Conservation (phyloP, 2,329 filamentous ascomycete species). For the Aureobasidium lini region DNA sequence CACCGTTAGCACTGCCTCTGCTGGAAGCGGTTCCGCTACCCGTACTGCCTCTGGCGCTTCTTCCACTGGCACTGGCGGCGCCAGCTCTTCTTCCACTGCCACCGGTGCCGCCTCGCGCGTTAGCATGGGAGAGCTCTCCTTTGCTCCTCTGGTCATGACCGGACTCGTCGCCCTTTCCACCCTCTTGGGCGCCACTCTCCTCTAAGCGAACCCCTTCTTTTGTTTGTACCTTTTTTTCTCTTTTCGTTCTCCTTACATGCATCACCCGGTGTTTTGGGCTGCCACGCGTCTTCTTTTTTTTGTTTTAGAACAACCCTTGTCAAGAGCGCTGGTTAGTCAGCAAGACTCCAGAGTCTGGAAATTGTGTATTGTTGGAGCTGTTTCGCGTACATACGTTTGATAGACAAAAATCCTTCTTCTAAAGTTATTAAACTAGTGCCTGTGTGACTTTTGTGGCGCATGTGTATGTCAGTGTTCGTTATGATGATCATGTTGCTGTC, state of each 20-base stretch:
- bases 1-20: constrained; percentile 41
- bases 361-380: neutral
- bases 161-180: constrained; percentile 45
- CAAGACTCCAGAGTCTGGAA: neutral
- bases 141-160: constrained; percentile 46
- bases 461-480: too few relatives aligned
- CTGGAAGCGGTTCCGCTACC: constrained; percentile 43
- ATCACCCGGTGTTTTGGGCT: constrained; percentile 5
- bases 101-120: constrained; percentile 23
- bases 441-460: too few relatives aligned
- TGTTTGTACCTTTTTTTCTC: neutral
- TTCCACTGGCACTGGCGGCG: constrained; percentile 21
- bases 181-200: constrained; percentile 45
- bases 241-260: neutral
- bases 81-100: constrained; percentile 3
- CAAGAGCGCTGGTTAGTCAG: too few relatives aligned
- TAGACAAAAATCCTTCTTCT: too few relatives aligned
- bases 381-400: neutral
- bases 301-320: neutral
- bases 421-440: too few relatives aligned
- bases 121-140: constrained; percentile 38
- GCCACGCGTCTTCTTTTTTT: neutral
- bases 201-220: constrained; percentile 22
- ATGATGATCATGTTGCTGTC: too few relatives aligned
- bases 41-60: constrained; percentile 26